These are phyloP conservation scores for Podaxis rugospora DNA, from an alignment of 768 basidiomycete species.

Conservation along the genomic window DNA sequence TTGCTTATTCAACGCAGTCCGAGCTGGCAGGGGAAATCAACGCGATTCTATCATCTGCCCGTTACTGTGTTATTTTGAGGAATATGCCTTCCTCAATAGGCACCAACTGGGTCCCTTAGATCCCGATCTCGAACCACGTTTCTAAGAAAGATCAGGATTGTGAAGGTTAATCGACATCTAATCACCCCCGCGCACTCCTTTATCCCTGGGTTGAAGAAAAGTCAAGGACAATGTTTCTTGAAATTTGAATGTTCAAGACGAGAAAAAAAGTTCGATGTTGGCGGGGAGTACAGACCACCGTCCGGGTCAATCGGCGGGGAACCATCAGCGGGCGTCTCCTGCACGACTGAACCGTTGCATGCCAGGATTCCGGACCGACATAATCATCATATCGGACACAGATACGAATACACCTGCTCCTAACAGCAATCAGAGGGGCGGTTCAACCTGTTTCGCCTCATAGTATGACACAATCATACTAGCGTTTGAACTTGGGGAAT, in stretches of 20 bases:
- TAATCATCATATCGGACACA: background rate
- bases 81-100: background rate
- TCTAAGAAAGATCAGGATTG: background rate
- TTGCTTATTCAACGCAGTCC: background rate
- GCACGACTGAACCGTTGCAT: background rate
- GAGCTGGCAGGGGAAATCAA: background rate
- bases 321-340: background rate
- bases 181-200: background rate
- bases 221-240: background rate
- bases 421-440: background rate
- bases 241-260: background rate
- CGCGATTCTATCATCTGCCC: background rate
- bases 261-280: background rate
- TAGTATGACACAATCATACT: background rate
- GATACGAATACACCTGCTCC: background rate
- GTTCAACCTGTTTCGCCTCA: background rate
- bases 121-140: conserved; percentile 9
- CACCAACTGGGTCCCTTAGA: background rate
- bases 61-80: background rate
- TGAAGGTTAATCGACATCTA: conserved; percentile 7
- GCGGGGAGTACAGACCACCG: background rate
- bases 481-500: background rate
- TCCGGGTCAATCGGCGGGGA: conserved; percentile 6
- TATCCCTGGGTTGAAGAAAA: background rate
- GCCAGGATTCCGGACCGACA: background rate